A percentile compares a stretch with the other conserved stretches of the same genome.
phyloP scores from a whole-genome alignment of 176 grass and related monocot species.

The Aechmea fasciata region DNA sequence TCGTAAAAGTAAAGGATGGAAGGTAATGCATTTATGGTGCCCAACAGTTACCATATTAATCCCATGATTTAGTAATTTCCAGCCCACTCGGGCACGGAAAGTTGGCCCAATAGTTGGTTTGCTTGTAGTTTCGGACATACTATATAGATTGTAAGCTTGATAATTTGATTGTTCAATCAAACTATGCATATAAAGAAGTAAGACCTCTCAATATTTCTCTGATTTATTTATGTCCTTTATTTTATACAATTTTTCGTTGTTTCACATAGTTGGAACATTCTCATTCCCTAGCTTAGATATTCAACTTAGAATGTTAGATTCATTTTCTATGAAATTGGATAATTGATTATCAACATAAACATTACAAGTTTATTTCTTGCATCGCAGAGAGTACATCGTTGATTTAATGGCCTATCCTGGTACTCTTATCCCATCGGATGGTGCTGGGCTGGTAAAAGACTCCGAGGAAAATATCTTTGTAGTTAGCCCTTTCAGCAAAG shows the following conservation, averaged over 20 bases:
- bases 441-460: constrained; percentile 42
- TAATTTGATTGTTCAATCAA: no score
- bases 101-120: no score
- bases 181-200: background rate
- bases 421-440: constrained; percentile 85
- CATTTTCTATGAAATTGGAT: background rate
- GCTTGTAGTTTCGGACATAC: no score
- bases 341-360: background rate
- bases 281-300: background rate
- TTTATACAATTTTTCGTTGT: background rate
- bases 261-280: background rate
- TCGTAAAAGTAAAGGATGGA: constrained; percentile 77
- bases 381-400: constrained; percentile 88
- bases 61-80: no score
- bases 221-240: background rate
- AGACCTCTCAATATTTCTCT: background rate
- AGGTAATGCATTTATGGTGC: constrained; percentile 35
- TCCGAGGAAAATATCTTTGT: constrained; percentile 37
- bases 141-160: no score
- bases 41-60: no score
- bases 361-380: constrained; percentile 6
- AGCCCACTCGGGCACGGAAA: no score
- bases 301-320: background rate
- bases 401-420: constrained; percentile 90
- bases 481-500: constrained; percentile 35